Conservation (phyloP, 179 eudicot species). For the Silene coronaria region DNA sequence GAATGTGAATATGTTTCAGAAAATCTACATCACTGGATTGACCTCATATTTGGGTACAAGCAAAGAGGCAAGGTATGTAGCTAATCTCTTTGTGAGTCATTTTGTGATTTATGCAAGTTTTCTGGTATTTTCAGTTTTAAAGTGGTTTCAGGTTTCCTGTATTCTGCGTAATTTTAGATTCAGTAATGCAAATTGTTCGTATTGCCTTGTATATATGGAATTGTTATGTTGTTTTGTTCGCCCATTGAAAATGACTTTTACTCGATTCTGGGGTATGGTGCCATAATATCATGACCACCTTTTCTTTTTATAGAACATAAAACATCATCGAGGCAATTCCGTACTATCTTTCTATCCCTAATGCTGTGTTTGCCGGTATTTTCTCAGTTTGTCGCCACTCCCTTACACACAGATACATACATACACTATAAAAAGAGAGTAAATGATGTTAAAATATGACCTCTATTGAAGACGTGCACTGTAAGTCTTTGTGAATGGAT, state of each 20-base stretch:
- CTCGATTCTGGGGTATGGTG: too few relatives aligned
- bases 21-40: constrained; percentile 98
- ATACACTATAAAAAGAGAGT: too few relatives aligned
- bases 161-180: too few relatives aligned
- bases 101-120: background rate
- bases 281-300: too few relatives aligned
- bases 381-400: too few relatives aligned
- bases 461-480: background rate
- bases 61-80: constrained; percentile 94
- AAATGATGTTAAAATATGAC: too few relatives aligned
- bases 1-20: constrained; percentile 96
- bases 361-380: too few relatives aligned
- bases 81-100: constrained; percentile 9
- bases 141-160: background rate
- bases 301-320: too few relatives aligned
- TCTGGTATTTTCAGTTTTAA: background rate
- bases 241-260: background rate
- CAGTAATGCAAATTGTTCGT: background rate
- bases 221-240: background rate
- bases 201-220: background rate
- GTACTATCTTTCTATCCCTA: too few relatives aligned
- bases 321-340: too few relatives aligned
- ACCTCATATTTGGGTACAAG: constrained; percentile 87
- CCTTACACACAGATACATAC: too few relatives aligned
- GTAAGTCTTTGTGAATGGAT: background rate